A percentile compares a stretch with the other conserved stretches of the same genome.
Evolutionary conservation across 257 asterid species (phyloP).

Genomic region (Solanum bulbocastanum): DNA sequence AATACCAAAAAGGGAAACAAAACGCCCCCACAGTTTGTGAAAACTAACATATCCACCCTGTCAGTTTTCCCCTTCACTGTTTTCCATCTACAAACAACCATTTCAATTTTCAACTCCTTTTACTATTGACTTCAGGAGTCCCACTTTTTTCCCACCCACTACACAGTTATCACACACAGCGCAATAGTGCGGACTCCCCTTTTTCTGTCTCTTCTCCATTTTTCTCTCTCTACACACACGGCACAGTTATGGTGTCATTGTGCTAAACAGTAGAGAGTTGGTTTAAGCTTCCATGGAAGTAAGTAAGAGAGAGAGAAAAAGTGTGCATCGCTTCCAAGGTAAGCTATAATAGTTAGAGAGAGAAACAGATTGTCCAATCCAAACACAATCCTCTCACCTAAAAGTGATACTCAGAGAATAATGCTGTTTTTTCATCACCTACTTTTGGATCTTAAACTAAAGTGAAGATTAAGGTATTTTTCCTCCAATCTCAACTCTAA

Average conservation of each 20-base stretch:
- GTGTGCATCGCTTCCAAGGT: slow-evolving; percentile 60
- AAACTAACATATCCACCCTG: background rate
- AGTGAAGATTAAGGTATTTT: background rate
- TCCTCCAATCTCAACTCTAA: background rate
- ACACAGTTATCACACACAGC: background rate
- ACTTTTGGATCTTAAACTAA: slow-evolving; percentile 1
- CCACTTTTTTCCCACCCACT: background rate
- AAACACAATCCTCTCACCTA: background rate
- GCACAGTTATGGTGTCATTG: background rate
- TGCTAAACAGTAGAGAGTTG: background rate
- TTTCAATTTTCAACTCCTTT: background rate
- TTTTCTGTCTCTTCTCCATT: background rate
- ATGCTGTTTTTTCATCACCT: background rate
- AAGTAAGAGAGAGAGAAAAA: background rate
- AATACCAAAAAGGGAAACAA: background rate
- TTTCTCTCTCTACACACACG: background rate
- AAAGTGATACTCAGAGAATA: background rate
- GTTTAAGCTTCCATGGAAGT: background rate
- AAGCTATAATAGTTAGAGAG: slow-evolving; percentile 23
- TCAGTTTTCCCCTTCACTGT: background rate
- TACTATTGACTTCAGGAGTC: background rate
- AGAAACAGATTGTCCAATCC: slow-evolving; percentile 3
- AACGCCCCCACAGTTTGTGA: background rate
- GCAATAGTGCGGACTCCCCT: background rate
- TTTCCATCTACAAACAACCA: no score